Base-by-base conservation (phyloP, 78 protist species). In the slime mould (Dictyostelium discoideum) region DNA sequence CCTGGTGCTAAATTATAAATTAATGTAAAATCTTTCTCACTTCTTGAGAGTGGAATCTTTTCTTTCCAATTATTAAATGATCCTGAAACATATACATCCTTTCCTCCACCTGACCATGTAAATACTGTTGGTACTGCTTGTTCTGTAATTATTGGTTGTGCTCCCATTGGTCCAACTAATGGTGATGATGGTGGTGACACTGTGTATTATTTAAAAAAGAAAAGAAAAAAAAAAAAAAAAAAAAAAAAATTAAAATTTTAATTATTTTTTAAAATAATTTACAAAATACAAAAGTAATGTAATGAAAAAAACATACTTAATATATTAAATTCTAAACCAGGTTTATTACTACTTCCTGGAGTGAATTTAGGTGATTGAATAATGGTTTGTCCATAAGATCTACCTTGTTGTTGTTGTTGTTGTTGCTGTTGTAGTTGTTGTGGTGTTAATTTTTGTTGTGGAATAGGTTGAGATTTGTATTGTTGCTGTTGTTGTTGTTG, bases 1-100 rank as follows among this genome's bases (percentile, higher is more conserved):
- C 98, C 98, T 7, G 96, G 96, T 46, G 98, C 96, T 57, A 97
- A 74, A 37, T 87, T 84, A 40, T 95, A 81, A 14, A 94, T 97
- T 40, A 93, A 72, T 44, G 97, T 84, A 57, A 97, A 97, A 44
- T 97, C 98, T 40, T 76, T 80, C 20, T 87, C 92, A 26, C 93
- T 82, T 16, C 80, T 77, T 42, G 69, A 50, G 69, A 97, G 29
- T 14, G 98, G 98, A 42, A 97, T 86, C 57, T 96, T 76, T 40
- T 89, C 89, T 54, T 65, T 76, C 98, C 98, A 97, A 32, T 87
- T 89, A 42, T 97, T 94, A 57, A 97, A 97, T 44, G 97, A 92
- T 14, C 98, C 98, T 32, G 96, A 86, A 60, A 96, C 60, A 54
- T 50, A 97, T 2, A 97, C 96, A 16, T 78, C 78, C 16, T 92